Evolutionary conservation across 2,329 filamentous ascomycete species (phyloP).

Genomic region (Cercospora sp.): DNA sequence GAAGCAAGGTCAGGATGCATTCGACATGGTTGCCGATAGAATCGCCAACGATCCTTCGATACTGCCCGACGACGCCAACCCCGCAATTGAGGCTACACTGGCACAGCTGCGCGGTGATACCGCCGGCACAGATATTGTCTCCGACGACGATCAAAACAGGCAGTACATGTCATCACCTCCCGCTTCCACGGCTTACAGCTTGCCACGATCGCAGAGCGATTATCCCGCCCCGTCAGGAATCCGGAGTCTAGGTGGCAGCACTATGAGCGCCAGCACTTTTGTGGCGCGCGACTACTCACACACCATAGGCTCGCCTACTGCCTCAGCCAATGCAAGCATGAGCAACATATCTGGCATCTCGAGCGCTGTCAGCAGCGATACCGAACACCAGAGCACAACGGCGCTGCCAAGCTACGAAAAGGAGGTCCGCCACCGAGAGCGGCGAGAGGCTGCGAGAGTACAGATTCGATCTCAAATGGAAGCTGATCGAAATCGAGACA

Average conservation of each 20-base stretch:
- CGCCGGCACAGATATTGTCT: constrained; percentile 16
- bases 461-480: constrained; percentile 40
- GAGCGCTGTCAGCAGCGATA: constrained; percentile 38
- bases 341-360: constrained; percentile 33
- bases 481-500: constrained; percentile 35
- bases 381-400: constrained; percentile 35
- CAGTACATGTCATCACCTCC: constrained; percentile 16
- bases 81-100: constrained; percentile 33
- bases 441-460: constrained; percentile 29
- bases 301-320: constrained; percentile 22
- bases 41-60: constrained; percentile 35
- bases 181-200: constrained; percentile 13
- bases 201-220: constrained; percentile 20
- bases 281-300: constrained; percentile 25
- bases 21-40: constrained; percentile 31
- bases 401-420: constrained; percentile 39
- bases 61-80: constrained; percentile 29
- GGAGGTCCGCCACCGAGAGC: constrained; percentile 38
- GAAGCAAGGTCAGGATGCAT: constrained; percentile 26
- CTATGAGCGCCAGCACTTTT: constrained; percentile 15
- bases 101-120: constrained; percentile 24
- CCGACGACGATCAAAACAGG: constrained; percentile 29
- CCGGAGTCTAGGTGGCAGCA: constrained; percentile 26
- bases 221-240: constrained; percentile 29
- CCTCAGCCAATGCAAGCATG: constrained; percentile 31